phyloP scores from a whole-genome alignment of 2,329 filamentous ascomycete species.

The Pseudogymnoascus sp. region DNA sequence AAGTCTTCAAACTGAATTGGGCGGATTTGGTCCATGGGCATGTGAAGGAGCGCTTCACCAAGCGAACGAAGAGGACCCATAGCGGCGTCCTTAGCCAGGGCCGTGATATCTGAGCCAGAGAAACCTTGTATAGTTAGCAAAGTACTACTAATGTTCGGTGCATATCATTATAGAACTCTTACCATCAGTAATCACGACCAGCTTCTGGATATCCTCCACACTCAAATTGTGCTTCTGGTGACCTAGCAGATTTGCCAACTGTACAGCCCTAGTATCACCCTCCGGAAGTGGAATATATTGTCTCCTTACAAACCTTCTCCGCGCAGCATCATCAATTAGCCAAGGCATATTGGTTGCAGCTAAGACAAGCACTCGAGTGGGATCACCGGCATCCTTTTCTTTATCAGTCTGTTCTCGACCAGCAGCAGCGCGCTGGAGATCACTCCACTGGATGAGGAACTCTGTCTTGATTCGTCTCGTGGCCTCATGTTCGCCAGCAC shows the following conservation, averaged over 20 bases:
- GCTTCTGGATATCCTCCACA: conserved; percentile 58
- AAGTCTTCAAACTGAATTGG: conserved; percentile 81
- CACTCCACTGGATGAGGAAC: conserved; percentile 95
- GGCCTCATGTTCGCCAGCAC: conserved; percentile 83
- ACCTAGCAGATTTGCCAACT: conserved; percentile 69
- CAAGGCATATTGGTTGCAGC: conserved; percentile 94
- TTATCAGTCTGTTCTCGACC: conserved; percentile 63
- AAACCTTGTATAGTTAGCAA: conserved; percentile 55
- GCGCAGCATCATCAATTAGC: conserved; percentile 94
- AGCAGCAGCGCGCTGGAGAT: conserved; percentile 83
- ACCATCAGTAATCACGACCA: conserved; percentile 84
- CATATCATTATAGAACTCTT: conserved; percentile 25
- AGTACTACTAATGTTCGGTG: background rate
- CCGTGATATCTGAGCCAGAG: conserved; percentile 93
- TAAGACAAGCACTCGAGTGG: conserved; percentile 81
- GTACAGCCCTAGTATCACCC: conserved; percentile 66
- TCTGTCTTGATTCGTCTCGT: conserved; percentile 94
- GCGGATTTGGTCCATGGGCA: conserved; percentile 89
- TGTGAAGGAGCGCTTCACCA: conserved; percentile 80
- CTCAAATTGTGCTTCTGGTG: conserved; percentile 79
- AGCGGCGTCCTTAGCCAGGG: conserved; percentile 91
- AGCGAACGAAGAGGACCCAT: conserved; percentile 91
- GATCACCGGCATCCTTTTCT: conserved; percentile 66
- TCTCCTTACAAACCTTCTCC: conserved; percentile 79
- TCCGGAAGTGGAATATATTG: conserved; percentile 96